Evolutionary conservation across 169 alveolate genomes (phyloP).

Genomic region (Perkinsus chesapeaki): DNA sequence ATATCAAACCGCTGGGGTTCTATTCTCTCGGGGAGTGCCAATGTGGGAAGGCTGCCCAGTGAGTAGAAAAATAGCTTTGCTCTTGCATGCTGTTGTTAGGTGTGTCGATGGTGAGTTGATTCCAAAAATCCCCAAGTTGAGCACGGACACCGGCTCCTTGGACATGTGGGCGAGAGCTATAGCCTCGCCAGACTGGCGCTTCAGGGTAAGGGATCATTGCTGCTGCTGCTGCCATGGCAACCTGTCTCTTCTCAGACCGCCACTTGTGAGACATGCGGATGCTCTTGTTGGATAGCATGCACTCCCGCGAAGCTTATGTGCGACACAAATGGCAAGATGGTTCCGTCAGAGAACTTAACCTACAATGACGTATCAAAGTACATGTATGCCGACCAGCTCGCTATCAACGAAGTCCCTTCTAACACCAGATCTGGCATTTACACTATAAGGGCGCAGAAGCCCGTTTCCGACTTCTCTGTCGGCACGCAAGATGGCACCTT

Average conservation of each 20-base stretch:
- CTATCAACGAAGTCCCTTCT: background rate
- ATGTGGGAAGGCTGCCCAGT: background rate
- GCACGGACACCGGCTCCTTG: background rate
- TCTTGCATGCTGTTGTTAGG: background rate
- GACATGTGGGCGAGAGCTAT: background rate
- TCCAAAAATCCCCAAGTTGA: background rate
- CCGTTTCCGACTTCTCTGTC: background rate
- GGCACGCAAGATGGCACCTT: background rate
- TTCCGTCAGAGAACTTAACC: background rate
- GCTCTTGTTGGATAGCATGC: background rate
- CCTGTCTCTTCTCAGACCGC: background rate
- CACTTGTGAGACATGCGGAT: background rate
- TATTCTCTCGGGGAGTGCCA: background rate
- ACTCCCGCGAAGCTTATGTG: background rate
- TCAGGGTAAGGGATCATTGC: background rate
- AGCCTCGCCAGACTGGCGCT: background rate
- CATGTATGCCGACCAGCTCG: background rate
- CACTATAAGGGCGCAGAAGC: background rate
- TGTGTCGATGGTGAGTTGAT: background rate
- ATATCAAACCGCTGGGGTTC: background rate
- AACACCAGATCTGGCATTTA: background rate
- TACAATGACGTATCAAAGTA: background rate
- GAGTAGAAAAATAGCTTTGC: background rate
- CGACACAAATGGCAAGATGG: background rate
- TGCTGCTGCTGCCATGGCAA: background rate